phyloP scores from a whole-genome alignment of 306 rosid species.

The Parietaria judaica region DNA sequence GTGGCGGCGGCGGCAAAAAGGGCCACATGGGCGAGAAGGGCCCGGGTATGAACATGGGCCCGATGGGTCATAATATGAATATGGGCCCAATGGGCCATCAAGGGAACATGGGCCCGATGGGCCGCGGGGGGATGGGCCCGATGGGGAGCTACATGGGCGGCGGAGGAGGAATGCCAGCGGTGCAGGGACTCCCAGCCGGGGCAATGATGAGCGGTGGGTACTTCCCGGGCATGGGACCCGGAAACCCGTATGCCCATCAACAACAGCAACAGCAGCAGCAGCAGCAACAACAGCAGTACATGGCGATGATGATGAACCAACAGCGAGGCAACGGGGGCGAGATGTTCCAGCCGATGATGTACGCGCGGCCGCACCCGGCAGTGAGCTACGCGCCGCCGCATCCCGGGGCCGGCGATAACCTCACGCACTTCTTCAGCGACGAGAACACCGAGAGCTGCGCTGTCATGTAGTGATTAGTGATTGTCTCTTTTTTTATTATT shows the following conservation, averaged over 20 bases:
- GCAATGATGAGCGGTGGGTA: slow-evolving; percentile 58
- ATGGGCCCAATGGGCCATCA: slow-evolving; percentile 7
- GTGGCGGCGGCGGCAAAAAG: neutral
- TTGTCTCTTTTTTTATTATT: too few species aligned
- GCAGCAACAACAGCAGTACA: slow-evolving; percentile 43
- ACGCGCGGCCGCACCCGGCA: slow-evolving; percentile 35
- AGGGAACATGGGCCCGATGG: slow-evolving; percentile 16
- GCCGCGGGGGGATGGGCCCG: slow-evolving; percentile 19
- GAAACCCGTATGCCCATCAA: slow-evolving; percentile 31
- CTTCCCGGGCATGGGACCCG: slow-evolving; percentile 52
- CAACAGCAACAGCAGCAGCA: slow-evolving; percentile 12
- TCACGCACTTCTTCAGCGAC: slow-evolving; percentile 60
- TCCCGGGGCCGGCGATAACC: slow-evolving; percentile 41
- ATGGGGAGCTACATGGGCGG: slow-evolving; percentile 28
- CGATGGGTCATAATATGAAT: neutral
- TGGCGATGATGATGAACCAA: slow-evolving; percentile 90
- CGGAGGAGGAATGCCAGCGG: slow-evolving; percentile 56
- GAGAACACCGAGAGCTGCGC: slow-evolving; percentile 79
- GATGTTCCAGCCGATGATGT: slow-evolving; percentile 78
- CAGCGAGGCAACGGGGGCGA: slow-evolving; percentile 49
- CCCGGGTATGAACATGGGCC: neutral
- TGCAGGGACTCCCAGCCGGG: slow-evolving; percentile 69
- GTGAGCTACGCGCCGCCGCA: slow-evolving; percentile 46
- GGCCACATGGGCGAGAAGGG: slow-evolving; percentile 5
- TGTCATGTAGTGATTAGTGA: slow-evolving; percentile 48